Conservation (phyloP, 768 basidiomycete species). For the Gautieria morchelliformis region DNA sequence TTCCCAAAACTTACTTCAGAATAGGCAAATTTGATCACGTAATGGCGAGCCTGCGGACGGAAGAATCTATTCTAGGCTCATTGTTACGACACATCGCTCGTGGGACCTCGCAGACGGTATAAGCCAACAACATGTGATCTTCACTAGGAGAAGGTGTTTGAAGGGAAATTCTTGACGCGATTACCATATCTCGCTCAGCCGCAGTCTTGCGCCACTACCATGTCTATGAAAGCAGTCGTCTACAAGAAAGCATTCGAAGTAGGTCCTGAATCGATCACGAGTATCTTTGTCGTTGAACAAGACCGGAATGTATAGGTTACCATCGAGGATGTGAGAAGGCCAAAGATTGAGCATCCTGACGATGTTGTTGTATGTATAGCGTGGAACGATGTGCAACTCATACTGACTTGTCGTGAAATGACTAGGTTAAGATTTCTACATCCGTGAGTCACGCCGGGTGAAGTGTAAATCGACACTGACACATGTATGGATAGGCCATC, state of each 20-base stretch:
- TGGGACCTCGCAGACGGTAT: no score
- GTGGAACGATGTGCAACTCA: not conserved
- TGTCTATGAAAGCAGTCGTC: constrained; percentile 41
- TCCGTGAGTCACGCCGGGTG: constrained; percentile 1
- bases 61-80: no score
- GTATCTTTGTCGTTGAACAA: not conserved
- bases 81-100: not conserved
- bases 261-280: not conserved
- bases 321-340: constrained; percentile 36
- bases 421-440: constrained; percentile 7
- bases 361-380: constrained; percentile 35
- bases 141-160: not conserved
- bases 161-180: not conserved
- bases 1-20: not conserved
- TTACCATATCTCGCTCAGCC: not conserved
- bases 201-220: constrained; percentile 10
- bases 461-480: not conserved
- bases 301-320: constrained; percentile 21
- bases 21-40: no score
- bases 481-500: not conserved
- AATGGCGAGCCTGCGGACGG: no score
- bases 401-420: not conserved
- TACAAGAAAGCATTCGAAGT: constrained; percentile 37
- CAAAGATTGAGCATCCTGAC: constrained; percentile 40
- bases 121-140: not conserved